phyloP scores from a whole-genome alignment of 768 basidiomycete genomes.

The Panaeolus cyanescens region DNA sequence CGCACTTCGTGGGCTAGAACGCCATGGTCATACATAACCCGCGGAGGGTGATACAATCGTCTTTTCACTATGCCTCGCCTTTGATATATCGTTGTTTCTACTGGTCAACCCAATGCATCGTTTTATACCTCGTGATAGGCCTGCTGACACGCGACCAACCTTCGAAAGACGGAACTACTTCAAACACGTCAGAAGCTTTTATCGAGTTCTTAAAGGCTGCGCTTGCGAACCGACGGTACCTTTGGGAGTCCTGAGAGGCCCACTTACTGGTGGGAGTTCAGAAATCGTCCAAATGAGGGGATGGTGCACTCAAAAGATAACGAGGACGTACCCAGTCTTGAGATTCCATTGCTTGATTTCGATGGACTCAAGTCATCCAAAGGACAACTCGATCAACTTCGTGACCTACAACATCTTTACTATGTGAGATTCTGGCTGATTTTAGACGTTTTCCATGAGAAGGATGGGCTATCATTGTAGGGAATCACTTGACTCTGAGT shows the following conservation, averaged over 20 bases:
- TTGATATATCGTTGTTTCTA: background rate
- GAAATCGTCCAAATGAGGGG: no score
- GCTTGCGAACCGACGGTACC: no score
- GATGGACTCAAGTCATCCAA: background rate
- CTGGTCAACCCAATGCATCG: background rate
- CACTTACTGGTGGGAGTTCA: no score
- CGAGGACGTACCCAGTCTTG: background rate
- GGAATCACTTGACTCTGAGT: background rate
- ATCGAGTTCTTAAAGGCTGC: no score
- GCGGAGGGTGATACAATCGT: background rate
- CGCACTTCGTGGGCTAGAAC: constrained; percentile 1
- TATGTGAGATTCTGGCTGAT: background rate
- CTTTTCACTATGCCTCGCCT: background rate
- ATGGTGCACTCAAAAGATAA: background rate
- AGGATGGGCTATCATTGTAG: background rate
- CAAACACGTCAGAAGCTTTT: no score
- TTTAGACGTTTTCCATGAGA: background rate
- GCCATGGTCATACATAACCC: background rate
- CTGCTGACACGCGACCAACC: background rate
- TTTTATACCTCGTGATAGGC: background rate
- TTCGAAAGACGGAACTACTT: background rate
- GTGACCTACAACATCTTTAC: background rate
- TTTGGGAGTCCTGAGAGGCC: no score
- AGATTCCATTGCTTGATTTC: background rate
- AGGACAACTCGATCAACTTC: background rate